These are phyloP conservation scores for Colletotrichum sansevieriae DNA, from an alignment of 2,329 filamentous ascomycete species.

Conservation along the genomic window DNA sequence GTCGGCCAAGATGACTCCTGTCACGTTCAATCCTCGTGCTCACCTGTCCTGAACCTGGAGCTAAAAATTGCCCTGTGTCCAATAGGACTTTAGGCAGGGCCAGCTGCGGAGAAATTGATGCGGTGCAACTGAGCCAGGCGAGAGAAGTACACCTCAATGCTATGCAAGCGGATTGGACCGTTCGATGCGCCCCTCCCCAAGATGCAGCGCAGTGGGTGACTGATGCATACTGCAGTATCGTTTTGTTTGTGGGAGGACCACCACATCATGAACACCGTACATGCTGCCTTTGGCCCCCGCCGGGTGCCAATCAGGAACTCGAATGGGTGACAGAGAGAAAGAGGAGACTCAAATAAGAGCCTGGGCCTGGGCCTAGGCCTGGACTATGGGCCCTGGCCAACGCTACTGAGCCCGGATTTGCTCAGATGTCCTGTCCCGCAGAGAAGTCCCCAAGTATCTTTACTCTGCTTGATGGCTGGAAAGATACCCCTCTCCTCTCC, in stretches of 20 bases:
- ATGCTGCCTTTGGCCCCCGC: no score
- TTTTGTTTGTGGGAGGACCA: conserved; percentile 13
- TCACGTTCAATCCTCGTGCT: conserved; percentile 23
- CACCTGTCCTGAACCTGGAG: conserved; percentile 6
- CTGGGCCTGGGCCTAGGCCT: conserved; percentile 16
- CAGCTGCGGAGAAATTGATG: background rate
- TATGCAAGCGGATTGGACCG: conserved; percentile 13
- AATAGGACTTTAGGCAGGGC: background rate
- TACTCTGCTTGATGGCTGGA: background rate
- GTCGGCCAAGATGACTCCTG: background rate
- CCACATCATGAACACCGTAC: background rate
- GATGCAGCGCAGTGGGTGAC: conserved; percentile 4
- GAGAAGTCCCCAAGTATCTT: background rate
- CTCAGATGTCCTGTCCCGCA: background rate
- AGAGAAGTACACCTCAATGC: background rate
- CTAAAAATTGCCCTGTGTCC: conserved; percentile 4
- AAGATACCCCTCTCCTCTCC: conserved; percentile 1
- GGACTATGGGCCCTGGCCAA: background rate
- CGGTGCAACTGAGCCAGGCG: conserved; percentile 10
- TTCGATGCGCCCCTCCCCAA: background rate
- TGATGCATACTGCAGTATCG: background rate
- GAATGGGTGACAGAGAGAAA: conserved; percentile 1
- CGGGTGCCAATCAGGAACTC: conserved; percentile 16
- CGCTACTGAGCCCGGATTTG: conserved; percentile 11
- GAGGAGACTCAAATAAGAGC: conserved; percentile 3